These are phyloP conservation scores for Malus asiatica DNA, from an alignment of 306 rosid species.

Conservation along the genomic window DNA sequence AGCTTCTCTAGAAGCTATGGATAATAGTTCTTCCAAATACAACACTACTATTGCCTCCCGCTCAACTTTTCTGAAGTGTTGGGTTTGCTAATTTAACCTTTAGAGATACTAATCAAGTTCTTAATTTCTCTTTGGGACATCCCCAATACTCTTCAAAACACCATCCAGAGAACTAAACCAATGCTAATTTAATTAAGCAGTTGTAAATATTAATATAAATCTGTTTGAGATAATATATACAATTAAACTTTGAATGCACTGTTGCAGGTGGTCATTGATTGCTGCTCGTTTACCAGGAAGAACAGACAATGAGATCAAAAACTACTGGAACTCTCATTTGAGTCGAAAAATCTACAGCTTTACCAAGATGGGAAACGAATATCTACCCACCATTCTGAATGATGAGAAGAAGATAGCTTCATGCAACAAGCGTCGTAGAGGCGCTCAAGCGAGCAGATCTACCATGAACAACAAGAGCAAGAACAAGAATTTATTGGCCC, in stretches of 20 bases:
- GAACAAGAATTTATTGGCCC: not conserved
- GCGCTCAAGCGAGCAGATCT: constrained; percentile 15
- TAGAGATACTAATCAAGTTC: not conserved
- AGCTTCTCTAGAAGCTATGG: too few species aligned
- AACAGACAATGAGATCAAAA: constrained; percentile 80
- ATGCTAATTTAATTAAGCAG: not conserved
- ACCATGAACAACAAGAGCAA: constrained; percentile 14
- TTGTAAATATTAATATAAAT: not conserved
- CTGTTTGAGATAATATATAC: too few species aligned
- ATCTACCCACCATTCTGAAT: constrained; percentile 17
- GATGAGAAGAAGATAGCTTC: constrained; percentile 8
- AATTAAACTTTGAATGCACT: not conserved
- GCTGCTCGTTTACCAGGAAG: constrained; percentile 74
- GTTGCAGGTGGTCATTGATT: constrained; percentile 78
- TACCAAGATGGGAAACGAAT: constrained; percentile 35
- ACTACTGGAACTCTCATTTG: constrained; percentile 84
- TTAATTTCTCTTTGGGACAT: not conserved
- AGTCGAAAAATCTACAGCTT: constrained; percentile 58
- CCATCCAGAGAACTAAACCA: not conserved
- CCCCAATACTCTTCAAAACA: not conserved
- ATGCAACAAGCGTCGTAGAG: constrained; percentile 13
- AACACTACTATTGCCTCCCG: too few species aligned
- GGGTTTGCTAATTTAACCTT: too few species aligned
- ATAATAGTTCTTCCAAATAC: too few species aligned
- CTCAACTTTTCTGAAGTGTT: too few species aligned